Base-by-base conservation (phyloP, 352 stramenopile species). In the Phytopythium vexans region DNA sequence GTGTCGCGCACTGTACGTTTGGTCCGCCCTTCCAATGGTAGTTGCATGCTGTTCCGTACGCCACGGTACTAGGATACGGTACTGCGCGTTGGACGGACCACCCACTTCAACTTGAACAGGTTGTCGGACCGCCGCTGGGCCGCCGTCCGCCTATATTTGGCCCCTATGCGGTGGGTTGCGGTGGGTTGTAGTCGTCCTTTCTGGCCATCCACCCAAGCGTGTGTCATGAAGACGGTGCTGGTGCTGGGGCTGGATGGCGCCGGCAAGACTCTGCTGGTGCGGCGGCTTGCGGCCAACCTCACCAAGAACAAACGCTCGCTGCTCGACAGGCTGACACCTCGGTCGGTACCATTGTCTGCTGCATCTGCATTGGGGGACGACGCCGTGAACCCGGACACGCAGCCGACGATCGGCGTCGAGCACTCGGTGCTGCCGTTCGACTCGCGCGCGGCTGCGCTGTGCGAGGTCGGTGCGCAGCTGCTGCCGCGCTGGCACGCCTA, bases 401-500 rank as follows among this genome's bases (percentile, higher is more conserved):
- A 89, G 60, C 75, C 78, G 3, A 87, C 75, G 9, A 72, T 86
- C 15, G 75, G 75, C 7, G 78, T 89, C 10, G 78, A 89, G 56
- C 75, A 89, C 48, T 74, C 72, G 61, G 57, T 61, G 36, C 58
- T 91, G 4, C 58, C 53, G 15, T 60, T 89, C 32, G 69, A 82
- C 14, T 56, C 58, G 41, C 68, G 60, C 27, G 50, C 42, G 4
- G 78, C 66, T 27, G 70, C 64, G n/a, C 37, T 92, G 27, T 76
- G 77, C 53, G 78, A 92, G 41, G 66, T 89, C 15, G 82, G 82
- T 31, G 78, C 62, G 8, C 78, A 86, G 57, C 48, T 92, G 58
- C 56, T 89, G 54, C 68, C 78, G 8, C 88, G 87, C 74, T 92
- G 78, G 81, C 72, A 76, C 34, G 67, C 73, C 44, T 91, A 88